Evolutionary conservation across 1,139 yeast genomes (phyloP), one percentile per base, ranked within the genome.

Genomic region (Taphrina populina): DNA sequence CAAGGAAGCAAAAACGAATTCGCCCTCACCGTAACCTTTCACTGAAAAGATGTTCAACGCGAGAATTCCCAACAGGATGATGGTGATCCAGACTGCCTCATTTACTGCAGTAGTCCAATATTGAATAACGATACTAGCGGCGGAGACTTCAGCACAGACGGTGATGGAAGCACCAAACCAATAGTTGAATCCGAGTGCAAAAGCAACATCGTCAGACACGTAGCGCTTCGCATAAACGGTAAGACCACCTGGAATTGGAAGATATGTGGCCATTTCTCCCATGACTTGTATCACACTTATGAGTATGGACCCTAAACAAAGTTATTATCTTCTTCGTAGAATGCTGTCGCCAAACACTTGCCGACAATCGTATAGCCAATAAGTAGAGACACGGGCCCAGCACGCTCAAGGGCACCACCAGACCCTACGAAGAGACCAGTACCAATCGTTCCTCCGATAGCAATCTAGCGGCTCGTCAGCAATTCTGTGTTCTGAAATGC

Each of bases 121-220:
- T 30, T 65, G 64, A 47, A 72, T 64, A 13, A 70, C 64, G 56
- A 71, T 62, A 17, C 72, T 65, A 19, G 72, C 70, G 0, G 73
- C 73, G 52, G 68, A 64, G 60, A 72, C 64, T 59, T 72, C 75
- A 7, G 69, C 65, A 2, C 74, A 71, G 39, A 69, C 68, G 1
- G 95, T 84, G 62, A 84, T 82, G 56, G 87, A 85, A 90, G 94
- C 85, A 20, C 85, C 79, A 69, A 84, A 86, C 90, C 92, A 84
- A 69, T 87, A 88, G 71, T 80, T 76, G 79, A 87, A 86, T 57
- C 92, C 92, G 63, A 82, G 81, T 43, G 94, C 82, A 58, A 85
- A 87, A 19, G 52, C 52, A 67, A 51, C 86, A 41, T 15, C 52
- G 32, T 20, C 58, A 8, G 43, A 36, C 20, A 45, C 44, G 21